Conservation (phyloP, 768 basidiomycete species). For the Cubamyces lactineus region DNA sequence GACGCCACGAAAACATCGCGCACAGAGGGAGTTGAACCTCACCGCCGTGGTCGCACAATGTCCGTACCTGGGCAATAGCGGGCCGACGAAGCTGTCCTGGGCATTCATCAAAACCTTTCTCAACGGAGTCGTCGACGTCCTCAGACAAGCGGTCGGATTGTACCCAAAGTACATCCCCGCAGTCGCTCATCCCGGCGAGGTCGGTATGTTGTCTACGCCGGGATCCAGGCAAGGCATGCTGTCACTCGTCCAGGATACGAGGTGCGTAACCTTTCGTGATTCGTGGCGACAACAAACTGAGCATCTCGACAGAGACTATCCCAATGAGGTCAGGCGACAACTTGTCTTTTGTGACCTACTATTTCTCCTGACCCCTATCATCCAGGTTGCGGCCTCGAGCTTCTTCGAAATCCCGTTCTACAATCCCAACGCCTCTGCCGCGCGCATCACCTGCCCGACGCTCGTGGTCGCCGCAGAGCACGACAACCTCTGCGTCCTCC, state of each 20-base stretch:
- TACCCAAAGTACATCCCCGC: constrained; percentile 36
- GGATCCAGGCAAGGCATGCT: constrained; percentile 31
- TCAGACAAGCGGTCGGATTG: constrained; percentile 34
- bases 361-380: background rate
- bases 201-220: constrained; percentile 34
- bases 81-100: constrained; percentile 14
- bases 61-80: constrained; percentile 34
- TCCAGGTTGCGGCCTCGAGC: constrained; percentile 20
- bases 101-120: constrained; percentile 28
- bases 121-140: constrained; percentile 30
- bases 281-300: background rate
- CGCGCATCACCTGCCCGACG: constrained; percentile 17
- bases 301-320: constrained; percentile 6
- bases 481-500: constrained; percentile 17
- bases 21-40: constrained; percentile 33
- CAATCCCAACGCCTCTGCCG: constrained; percentile 10
- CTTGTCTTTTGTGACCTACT: background rate
- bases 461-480: constrained; percentile 11
- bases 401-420: constrained; percentile 21
- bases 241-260: background rate
- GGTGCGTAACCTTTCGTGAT: background rate
- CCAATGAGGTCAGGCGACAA: constrained; percentile 16
- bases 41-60: constrained; percentile 39
- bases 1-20: too few relatives aligned
- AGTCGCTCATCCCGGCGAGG: constrained; percentile 32